Evolutionary conservation across 2,329 filamentous ascomycete genomes (phyloP).

Genomic region (Cladophialophora yegresii): DNA sequence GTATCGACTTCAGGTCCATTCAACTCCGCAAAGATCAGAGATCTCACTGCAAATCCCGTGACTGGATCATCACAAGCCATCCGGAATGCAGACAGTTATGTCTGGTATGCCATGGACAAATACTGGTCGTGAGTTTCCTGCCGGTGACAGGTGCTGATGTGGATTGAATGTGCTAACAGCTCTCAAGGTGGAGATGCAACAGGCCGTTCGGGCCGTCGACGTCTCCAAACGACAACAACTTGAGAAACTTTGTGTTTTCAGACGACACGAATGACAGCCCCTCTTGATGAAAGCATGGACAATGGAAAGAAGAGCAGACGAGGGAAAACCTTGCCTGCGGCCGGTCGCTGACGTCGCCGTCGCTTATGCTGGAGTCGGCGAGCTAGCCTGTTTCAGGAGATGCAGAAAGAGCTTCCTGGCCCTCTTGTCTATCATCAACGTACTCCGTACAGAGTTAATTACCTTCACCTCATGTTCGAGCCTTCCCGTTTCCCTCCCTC

Average conservation of each 20-base stretch:
- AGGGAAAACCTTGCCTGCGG: too few relatives aligned
- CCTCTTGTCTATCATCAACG: too few relatives aligned
- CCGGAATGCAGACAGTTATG: conserved; percentile 13
- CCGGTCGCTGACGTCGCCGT: background rate
- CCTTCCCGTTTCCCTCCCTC: background rate
- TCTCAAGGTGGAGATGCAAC: conserved; percentile 1
- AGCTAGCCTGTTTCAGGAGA: background rate
- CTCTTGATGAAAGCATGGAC: background rate
- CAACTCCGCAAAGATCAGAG: background rate
- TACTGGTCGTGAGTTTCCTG: conserved; percentile 15
- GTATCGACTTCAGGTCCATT: conserved; percentile 4
- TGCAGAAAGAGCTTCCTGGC: background rate
- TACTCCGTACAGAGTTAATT: too few relatives aligned
- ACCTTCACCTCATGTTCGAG: too few relatives aligned
- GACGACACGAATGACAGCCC: background rate
- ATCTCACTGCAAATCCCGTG: background rate
- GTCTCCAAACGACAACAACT: background rate
- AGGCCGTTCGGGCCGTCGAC: background rate
- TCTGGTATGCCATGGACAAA: conserved; percentile 14
- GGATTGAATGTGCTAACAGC: background rate
- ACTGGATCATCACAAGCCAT: background rate
- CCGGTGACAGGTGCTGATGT: too few relatives aligned
- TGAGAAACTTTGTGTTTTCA: background rate
- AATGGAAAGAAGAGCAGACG: background rate
- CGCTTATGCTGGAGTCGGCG: background rate